phyloP scores from a whole-genome alignment of 1,284 basidiomycete species.

The Austroboletus novae-zelandiae region DNA sequence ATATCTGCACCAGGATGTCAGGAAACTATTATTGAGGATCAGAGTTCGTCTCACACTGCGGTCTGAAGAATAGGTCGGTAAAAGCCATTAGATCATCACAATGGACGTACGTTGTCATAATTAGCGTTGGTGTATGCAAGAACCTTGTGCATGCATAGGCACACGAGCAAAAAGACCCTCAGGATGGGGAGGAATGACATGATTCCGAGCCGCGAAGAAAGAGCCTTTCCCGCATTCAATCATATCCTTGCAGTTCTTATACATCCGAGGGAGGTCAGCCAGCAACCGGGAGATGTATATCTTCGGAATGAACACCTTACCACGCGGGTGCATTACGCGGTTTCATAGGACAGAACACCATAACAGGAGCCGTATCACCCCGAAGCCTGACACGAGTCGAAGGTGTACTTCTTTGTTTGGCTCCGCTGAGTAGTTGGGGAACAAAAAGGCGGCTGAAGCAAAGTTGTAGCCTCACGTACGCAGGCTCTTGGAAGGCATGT shows the following conservation, averaged over 20 bases:
- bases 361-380: constrained; percentile 8
- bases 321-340: constrained; percentile 9
- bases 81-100: background rate
- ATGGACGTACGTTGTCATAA: constrained; percentile 56
- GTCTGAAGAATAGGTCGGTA: constrained; percentile 35
- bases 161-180: constrained; percentile 6
- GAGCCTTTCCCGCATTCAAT: background rate
- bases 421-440: constrained; percentile 9
- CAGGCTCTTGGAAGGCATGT: constrained; percentile 11
- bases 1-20: constrained; percentile 18
- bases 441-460: background rate
- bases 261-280: constrained; percentile 8
- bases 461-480: background rate
- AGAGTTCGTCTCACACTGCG: constrained; percentile 43
- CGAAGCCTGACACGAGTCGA: constrained; percentile 1
- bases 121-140: constrained; percentile 52
- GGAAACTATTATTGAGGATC: constrained; percentile 2
- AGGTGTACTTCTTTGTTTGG: constrained; percentile 1
- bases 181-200: constrained; percentile 14
- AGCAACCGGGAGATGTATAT: background rate
- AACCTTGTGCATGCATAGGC: constrained; percentile 17
- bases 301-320: background rate
- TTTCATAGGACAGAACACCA: constrained; percentile 9
- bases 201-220: constrained; percentile 1
- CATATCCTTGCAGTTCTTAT: constrained; percentile 21